Conservation (phyloP, 2,329 filamentous ascomycete genomes). For the Pseudogymnoascus sp. region DNA sequence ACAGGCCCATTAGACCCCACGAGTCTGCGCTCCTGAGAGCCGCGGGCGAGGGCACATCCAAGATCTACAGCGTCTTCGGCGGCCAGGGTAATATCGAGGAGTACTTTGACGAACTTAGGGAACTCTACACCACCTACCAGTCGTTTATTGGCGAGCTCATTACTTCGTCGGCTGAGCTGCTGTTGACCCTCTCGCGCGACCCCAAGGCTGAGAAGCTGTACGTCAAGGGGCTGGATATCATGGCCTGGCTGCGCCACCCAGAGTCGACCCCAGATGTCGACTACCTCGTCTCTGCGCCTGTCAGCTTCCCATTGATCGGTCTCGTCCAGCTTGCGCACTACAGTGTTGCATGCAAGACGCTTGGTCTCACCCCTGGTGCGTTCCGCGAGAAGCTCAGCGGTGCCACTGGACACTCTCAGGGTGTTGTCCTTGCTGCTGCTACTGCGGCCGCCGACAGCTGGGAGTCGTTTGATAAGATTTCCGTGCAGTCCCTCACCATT, state of each 20-base stretch:
- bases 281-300: slow-evolving; percentile 87
- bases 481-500: slow-evolving; percentile 74
- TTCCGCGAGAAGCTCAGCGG: slow-evolving; percentile 77
- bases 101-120: slow-evolving; percentile 94
- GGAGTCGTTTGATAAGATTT: slow-evolving; percentile 79
- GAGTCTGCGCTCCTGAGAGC: slow-evolving; percentile 89
- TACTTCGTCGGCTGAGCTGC: slow-evolving; percentile 68
- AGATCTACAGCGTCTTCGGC: slow-evolving; percentile 88
- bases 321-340: slow-evolving; percentile 95
- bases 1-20: slow-evolving; percentile 80
- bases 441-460: slow-evolving; percentile 86
- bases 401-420: slow-evolving; percentile 92
- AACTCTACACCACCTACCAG: slow-evolving; percentile 84
- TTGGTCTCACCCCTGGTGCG: slow-evolving; percentile 82
- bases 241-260: slow-evolving; percentile 82
- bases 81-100: slow-evolving; percentile 99
- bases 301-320: slow-evolving; percentile 93
- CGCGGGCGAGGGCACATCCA: slow-evolving; percentile 71
- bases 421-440: slow-evolving; percentile 84
- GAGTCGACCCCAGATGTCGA: slow-evolving; percentile 89
- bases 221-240: slow-evolving; percentile 89
- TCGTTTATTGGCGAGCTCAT: slow-evolving; percentile 85
- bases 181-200: slow-evolving; percentile 77
- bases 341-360: slow-evolving; percentile 81
- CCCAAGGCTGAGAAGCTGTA: slow-evolving; percentile 90